Evolutionary conservation across 768 basidiomycete genomes (phyloP).

Genomic region (Leucocoprinus leucothites): DNA sequence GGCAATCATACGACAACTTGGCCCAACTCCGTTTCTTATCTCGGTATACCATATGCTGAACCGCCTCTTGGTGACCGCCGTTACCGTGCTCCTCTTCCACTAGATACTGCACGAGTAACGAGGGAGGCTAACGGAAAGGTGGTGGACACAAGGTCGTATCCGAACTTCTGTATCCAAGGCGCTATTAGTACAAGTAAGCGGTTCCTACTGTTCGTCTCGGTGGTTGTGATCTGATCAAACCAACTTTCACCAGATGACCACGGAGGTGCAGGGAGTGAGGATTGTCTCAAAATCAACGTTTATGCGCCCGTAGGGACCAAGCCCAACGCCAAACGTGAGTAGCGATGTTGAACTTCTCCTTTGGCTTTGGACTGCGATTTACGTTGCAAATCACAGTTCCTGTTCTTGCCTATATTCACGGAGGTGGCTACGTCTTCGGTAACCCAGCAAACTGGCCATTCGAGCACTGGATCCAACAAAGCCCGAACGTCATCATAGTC

Average conservation of each 20-base stretch:
- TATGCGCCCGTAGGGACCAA: constrained; percentile 52
- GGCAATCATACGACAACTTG: constrained; percentile 42
- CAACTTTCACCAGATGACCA: constrained; percentile 40
- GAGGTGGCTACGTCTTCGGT: constrained; percentile 53
- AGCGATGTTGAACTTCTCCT: neutral
- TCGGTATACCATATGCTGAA: constrained; percentile 59
- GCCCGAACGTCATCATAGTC: constrained; percentile 58
- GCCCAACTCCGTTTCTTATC: constrained; percentile 52
- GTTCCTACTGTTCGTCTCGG: neutral
- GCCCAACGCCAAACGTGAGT: constrained; percentile 43
- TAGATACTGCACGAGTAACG: constrained; percentile 44
- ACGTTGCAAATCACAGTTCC: constrained; percentile 28
- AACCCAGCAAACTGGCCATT: constrained; percentile 68
- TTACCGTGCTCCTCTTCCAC: constrained; percentile 50
- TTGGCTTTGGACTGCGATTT: no score
- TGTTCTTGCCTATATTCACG: constrained; percentile 47
- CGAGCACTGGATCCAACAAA: constrained; percentile 61
- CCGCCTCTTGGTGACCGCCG: constrained; percentile 50
- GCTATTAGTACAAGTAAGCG: constrained; percentile 17
- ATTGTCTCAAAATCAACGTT: constrained; percentile 64
- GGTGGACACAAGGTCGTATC: constrained; percentile 51
- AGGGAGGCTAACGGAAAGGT: constrained; percentile 31
- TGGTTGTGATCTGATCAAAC: neutral
- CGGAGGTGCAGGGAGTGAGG: constrained; percentile 64
- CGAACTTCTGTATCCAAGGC: constrained; percentile 60